Evolutionary conservation across 169 alveolate genomes (phyloP), one percentile per base, ranked within the genome.

Genomic region (Eimeria nieschulzi): DNA sequence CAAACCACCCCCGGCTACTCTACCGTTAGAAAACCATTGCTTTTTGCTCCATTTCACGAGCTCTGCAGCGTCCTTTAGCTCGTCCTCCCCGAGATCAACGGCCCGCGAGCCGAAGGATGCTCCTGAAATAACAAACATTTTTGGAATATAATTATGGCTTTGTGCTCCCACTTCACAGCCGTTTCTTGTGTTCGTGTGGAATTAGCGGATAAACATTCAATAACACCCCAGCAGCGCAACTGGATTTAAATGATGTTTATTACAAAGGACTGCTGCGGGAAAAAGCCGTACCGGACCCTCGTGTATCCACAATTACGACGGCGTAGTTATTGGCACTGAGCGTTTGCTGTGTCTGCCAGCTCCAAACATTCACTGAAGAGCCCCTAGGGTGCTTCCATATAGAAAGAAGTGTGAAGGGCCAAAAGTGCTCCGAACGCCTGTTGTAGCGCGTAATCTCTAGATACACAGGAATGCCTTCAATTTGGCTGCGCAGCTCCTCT

Each of bases 381-480:
- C 95, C 93, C 56, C 91, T 68, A 0, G 95, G 96, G 12, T 93
- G 93, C 12, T 91, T 86, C 96, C 96, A 94, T 54, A 94, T 86
- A n/a, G 94, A 88, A 53, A 94, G 93, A 63, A 94, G 79, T 10
- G 96, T 90, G 51, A 93, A 93, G 25, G 96, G 96, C 96, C 96
- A 94, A 66, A 79, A 92, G 19, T 90, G 93, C 63, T 91, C 92
- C 80, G 93, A 93, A 54, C 96, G 71, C 53, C 96, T 51, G 86
- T 93, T 93, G 55, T 94, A 94, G 64, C 96, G 72, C 59, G 96
- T 94, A 53, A 94, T 93, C 59, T 92, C 95, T 9, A 94, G 90
- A 21, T 90, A 90, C 10, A 93, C 84, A 13, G 96, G 94, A 2
- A 91, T 66, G 15, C 90, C 56, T n/a, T 82, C 55, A 23, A 72